A percentile compares a stretch with the other conserved stretches of the same genome.
Evolutionary conservation across 164 flowering plant species (phyloP).

Genomic region (Vitis rotundifolia): DNA sequence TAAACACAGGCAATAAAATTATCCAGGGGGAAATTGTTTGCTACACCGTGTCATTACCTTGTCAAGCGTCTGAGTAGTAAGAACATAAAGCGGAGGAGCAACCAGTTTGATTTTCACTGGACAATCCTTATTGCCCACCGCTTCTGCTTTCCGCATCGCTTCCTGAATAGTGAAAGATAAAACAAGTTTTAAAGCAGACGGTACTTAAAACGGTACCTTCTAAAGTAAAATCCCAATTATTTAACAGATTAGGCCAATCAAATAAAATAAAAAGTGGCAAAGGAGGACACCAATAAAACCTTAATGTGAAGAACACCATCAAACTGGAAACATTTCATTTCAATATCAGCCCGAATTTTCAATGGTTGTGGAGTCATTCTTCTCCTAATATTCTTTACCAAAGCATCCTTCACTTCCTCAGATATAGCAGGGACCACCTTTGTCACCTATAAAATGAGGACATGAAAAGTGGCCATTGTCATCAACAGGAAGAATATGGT

Average conservation of each 20-base stretch:
- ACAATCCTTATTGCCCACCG: slow-evolving; percentile 86
- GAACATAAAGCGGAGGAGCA: slow-evolving; percentile 93
- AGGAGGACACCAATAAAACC: slow-evolving; percentile 36
- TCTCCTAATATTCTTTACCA: slow-evolving; percentile 83
- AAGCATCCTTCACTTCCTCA: slow-evolving; percentile 83
- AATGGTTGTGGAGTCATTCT: slow-evolving; percentile 96
- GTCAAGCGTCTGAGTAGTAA: slow-evolving; percentile 93
- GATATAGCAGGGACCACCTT: slow-evolving; percentile 84
- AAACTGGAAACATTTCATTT: slow-evolving; percentile 94
- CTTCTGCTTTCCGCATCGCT: slow-evolving; percentile 97
- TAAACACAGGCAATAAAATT: background rate
- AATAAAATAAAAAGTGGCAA: background rate
- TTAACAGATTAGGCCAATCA: background rate
- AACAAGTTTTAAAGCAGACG: background rate
- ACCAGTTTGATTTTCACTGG: slow-evolving; percentile 95
- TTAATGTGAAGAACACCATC: slow-evolving; percentile 99
- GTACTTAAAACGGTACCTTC: background rate
- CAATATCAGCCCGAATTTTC: slow-evolving; percentile 93
- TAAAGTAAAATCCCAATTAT: background rate
- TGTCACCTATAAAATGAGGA: slow-evolving; percentile 51
- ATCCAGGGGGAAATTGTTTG: background rate
- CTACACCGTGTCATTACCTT: slow-evolving; percentile 46
- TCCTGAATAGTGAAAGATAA: slow-evolving; percentile 51
- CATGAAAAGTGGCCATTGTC: background rate
- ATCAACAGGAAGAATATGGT: slow-evolving; percentile 7